phyloP scores from a whole-genome alignment of 495 filamentous ascomycete species.

The Daldinia concentrica region DNA sequence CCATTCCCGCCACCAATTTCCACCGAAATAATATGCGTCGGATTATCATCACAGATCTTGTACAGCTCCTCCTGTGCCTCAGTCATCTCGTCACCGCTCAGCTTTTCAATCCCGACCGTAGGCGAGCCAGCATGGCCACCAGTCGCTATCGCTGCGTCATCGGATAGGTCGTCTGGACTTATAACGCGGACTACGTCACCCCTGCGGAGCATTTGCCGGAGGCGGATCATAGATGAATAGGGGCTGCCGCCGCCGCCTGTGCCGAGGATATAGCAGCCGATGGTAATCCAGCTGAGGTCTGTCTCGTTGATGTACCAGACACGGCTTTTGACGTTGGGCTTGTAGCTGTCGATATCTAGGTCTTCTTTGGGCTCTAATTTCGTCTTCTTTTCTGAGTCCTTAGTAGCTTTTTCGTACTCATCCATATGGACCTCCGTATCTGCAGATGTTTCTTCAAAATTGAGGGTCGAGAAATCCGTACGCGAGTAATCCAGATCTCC shows the following conservation, averaged over 20 bases:
- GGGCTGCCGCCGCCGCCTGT: conserved; percentile 67
- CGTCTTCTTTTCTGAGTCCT: conserved; percentile 14
- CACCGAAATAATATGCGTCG: conserved; percentile 57
- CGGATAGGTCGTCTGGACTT: conserved; percentile 52
- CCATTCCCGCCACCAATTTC: conserved; percentile 67
- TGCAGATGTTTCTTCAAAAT: conserved; percentile 20
- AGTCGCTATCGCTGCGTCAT: conserved; percentile 56
- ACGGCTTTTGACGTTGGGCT: conserved; percentile 58
- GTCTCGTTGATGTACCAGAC: conserved; percentile 65
- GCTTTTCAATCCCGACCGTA: conserved; percentile 62
- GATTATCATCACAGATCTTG: conserved; percentile 43
- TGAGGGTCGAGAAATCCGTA: conserved; percentile 34
- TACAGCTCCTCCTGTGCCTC: conserved; percentile 58
- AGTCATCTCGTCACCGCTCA: conserved; percentile 62
- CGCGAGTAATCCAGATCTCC: conserved; percentile 61
- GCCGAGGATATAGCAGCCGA: conserved; percentile 69
- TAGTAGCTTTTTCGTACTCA: conserved; percentile 38
- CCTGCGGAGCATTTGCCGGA: conserved; percentile 56
- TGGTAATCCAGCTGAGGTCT: conserved; percentile 66
- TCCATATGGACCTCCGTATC: conserved; percentile 32
- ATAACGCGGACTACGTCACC: conserved; percentile 60
- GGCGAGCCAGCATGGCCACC: conserved; percentile 60
- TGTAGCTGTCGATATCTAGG: conserved; percentile 60
- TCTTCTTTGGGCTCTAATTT: conserved; percentile 31
- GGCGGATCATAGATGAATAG: conserved; percentile 54